Evolutionary conservation across 73 alveolate species (phyloP), one percentile per base, ranked within the genome.

Genomic region (Paramecium sexaurelia): DNA sequence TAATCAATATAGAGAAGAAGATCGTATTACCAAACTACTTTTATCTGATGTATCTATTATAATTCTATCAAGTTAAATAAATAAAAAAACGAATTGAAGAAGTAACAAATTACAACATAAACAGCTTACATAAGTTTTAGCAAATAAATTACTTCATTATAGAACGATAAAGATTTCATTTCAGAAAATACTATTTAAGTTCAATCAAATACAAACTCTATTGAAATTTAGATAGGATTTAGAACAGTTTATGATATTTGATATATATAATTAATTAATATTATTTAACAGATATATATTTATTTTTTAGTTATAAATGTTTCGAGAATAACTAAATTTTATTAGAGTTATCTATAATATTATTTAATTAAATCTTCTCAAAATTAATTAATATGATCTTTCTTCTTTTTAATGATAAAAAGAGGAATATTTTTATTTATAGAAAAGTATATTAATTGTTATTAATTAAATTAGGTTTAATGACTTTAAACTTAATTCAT

Each of bases 151-250:
- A 17, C 67, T 1, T 51, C 29, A 51, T n/a, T 51, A 51, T 17
- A 51, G 67, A 51, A n/a, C 17, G 29, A 15, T 15, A 51, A 51
- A 20, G 32, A 3, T 3, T 17, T 51, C n/a, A 51, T 51, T 1
- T 17, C 15, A 51, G 67, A 51, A 17, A 0, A 51, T 51, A 15
- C 55, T 17, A 33, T 2, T 41, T 6, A 78, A 78, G 55, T 45
- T 20, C 51, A 78, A 41, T 45, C 24, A 24, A 15, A 78, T 39
- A 78, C 90, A 3, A 41, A 40, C 15, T 22, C 24, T 7, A 6
- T 78, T 17, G 90, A 78, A 78, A 41, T 27, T 2, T 51, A 78
- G 3, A 61, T 78, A n/a, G 90, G 90, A 40, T 78, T 78, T 40
- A 78, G 90, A 27, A 78, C 55, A 43, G 39, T 40, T 6, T 78